Evolutionary conservation across 1,284 basidiomycete genomes (phyloP).

Genomic region (Phellopilus nigrolimitatus): DNA sequence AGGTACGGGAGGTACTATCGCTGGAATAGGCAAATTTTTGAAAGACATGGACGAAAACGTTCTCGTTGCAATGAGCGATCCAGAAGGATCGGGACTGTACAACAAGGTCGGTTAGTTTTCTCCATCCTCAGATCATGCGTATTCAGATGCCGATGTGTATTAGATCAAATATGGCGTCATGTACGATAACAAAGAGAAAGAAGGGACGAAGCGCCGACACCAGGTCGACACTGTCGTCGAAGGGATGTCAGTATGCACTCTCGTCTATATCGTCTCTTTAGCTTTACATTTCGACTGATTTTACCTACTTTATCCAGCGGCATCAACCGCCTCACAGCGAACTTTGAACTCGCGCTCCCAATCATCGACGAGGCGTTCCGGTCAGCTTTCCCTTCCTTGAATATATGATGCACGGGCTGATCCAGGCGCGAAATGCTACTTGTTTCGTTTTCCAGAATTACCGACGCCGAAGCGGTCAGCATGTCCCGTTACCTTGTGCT

Average conservation of each 20-base stretch:
- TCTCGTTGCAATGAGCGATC: constrained; percentile 82
- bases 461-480: constrained; percentile 85
- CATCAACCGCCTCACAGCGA: constrained; percentile 82
- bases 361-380: constrained; percentile 86
- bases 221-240: constrained; percentile 93
- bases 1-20: constrained; percentile 94
- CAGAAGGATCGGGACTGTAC: constrained; percentile 91
- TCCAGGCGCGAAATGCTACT: too few relatives aligned
- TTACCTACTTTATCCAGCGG: constrained; percentile 52
- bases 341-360: constrained; percentile 77
- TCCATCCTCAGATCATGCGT: not conserved
- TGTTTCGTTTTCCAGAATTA: constrained; percentile 49
- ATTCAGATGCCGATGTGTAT: not conserved
- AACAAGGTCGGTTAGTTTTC: constrained; percentile 59
- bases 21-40: constrained; percentile 79
- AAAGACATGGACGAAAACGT: constrained; percentile 65
- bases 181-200: constrained; percentile 88
- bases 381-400: constrained; percentile 35
- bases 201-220: constrained; percentile 91
- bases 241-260: constrained; percentile 58
- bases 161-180: constrained; percentile 90
- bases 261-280: too few relatives aligned
- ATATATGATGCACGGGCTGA: too few relatives aligned
- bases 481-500: constrained; percentile 89
- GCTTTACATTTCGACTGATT: not conserved